Conservation (phyloP, 2,329 filamentous ascomycete species). For the Colletotrichum karsti region DNA sequence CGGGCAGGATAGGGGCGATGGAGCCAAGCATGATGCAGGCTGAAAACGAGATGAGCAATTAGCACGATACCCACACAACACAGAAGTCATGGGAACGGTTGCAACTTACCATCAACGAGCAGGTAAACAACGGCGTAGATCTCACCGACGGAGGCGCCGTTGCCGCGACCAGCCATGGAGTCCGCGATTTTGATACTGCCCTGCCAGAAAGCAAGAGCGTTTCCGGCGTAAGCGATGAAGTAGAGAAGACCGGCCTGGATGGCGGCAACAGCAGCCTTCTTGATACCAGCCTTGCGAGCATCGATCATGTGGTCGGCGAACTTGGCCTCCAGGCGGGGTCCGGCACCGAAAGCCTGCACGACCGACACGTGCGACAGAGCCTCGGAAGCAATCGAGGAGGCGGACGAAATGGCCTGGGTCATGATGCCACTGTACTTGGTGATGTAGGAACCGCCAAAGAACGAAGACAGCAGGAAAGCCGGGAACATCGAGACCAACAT, state of each 20-base stretch:
- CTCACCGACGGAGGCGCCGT: slow-evolving; percentile 52
- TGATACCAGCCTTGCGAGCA: slow-evolving; percentile 57
- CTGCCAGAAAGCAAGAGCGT: slow-evolving; percentile 73
- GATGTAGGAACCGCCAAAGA: slow-evolving; percentile 62
- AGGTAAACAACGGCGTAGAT: slow-evolving; percentile 65
- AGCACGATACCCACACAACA: slow-evolving; percentile 17
- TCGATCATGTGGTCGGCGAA: slow-evolving; percentile 51
- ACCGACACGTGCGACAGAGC: slow-evolving; percentile 67
- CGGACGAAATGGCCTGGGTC: slow-evolving; percentile 62
- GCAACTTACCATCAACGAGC: slow-evolving; percentile 53
- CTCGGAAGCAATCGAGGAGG: slow-evolving; percentile 70
- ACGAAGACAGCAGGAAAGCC: slow-evolving; percentile 67
- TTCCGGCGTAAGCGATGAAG: slow-evolving; percentile 71
- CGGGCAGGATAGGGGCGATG: slow-evolving; percentile 66
- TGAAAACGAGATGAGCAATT: slow-evolving; percentile 30
- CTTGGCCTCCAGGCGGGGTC: slow-evolving; percentile 64
- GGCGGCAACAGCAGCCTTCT: slow-evolving; percentile 64
- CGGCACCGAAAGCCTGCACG: slow-evolving; percentile 71
- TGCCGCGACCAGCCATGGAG: slow-evolving; percentile 35
- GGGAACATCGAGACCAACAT: slow-evolving; percentile 72
- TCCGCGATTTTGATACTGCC: slow-evolving; percentile 55
- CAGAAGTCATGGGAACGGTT: accelerated
- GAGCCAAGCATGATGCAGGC: slow-evolving; percentile 65
- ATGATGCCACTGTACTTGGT: slow-evolving; percentile 59
- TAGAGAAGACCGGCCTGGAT: slow-evolving; percentile 70